These are phyloP conservation scores for Globisporangium takayamanum DNA, from an alignment of 352 stramenopile genomes.

Conservation along the genomic window DNA sequence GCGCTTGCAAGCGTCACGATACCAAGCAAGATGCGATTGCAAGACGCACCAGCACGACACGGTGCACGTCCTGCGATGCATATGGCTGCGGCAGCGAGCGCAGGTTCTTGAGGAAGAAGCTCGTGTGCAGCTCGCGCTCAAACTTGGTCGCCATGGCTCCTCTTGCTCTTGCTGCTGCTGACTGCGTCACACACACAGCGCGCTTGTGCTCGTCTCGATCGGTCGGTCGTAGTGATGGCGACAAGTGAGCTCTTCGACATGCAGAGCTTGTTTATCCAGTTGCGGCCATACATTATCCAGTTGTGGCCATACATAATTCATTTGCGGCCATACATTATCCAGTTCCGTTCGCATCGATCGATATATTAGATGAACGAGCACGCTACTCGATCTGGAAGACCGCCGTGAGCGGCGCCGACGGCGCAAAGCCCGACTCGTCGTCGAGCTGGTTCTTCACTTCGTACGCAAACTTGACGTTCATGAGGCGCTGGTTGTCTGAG, in stretches of 20 bases:
- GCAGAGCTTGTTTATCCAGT: no score
- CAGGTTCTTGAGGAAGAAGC: constrained; percentile 82
- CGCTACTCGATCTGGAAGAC: constrained; percentile 86
- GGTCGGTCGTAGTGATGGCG: no score
- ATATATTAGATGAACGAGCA: no score
- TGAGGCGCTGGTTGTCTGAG: constrained; percentile 82
- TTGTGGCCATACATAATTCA: no score
- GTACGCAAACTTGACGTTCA: constrained; percentile 87
- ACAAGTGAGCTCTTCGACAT: no score
- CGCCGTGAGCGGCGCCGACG: constrained; percentile 36
- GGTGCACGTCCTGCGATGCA: constrained; percentile 72
- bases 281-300: no score
- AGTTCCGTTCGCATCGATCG: no score
- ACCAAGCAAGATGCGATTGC: background rate
- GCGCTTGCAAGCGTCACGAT: background rate
- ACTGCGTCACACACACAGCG: constrained; percentile 1
- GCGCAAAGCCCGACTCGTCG: constrained; percentile 39
- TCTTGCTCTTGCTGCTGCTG: background rate
- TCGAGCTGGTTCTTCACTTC: constrained; percentile 54
- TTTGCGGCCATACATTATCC: no score
- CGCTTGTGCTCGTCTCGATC: no score
- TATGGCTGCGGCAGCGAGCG: constrained; percentile 62
- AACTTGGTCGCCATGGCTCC: constrained; percentile 22
- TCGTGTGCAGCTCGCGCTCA: constrained; percentile 65
- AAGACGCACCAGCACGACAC: constrained; percentile 59